Evolutionary conservation across 345 rosid genomes (phyloP).

Genomic region (Triadica sebifera): DNA sequence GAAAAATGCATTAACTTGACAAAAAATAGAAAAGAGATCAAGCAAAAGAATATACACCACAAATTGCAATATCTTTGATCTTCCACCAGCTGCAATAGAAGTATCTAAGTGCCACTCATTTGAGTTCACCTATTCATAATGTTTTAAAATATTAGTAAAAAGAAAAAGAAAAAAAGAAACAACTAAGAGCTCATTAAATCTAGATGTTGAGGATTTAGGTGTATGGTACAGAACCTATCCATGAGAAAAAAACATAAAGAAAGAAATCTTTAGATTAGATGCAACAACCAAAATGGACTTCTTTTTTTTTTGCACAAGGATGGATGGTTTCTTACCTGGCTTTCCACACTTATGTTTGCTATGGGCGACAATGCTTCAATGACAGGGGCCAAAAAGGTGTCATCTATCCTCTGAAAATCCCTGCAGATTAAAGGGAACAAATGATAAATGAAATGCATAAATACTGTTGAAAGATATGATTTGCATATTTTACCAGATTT

Average conservation of each 20-base stretch:
- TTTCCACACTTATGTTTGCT: slow-evolving; percentile 84
- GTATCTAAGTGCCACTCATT: slow-evolving; percentile 98
- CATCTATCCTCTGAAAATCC: slow-evolving; percentile 67
- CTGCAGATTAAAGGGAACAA: slow-evolving; percentile 33
- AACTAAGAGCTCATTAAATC: not conserved
- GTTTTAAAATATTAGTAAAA: slow-evolving; percentile 13
- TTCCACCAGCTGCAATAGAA: slow-evolving; percentile 86
- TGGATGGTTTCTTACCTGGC: slow-evolving; percentile 56
- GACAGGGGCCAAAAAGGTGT: slow-evolving; percentile 57
- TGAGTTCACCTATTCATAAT: slow-evolving; percentile 70
- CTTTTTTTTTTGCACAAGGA: not conserved
- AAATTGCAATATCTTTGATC: slow-evolving; percentile 90
- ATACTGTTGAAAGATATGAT: not conserved
- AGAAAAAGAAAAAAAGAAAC: not conserved
- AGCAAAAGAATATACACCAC: slow-evolving; percentile 78
- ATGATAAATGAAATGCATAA: not conserved
- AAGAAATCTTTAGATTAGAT: not conserved
- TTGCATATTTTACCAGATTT: not conserved
- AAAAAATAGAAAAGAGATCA: slow-evolving; percentile 13
- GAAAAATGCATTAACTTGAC: not conserved
- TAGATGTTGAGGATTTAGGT: slow-evolving; percentile 59
- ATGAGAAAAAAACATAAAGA: not conserved
- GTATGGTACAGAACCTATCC: slow-evolving; percentile 84
- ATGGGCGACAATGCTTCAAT: slow-evolving; percentile 65
- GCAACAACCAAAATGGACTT: not conserved